phyloP scores from a whole-genome alignment of 768 basidiomycete genomes.

The Psilocybe cyanescens region DNA sequence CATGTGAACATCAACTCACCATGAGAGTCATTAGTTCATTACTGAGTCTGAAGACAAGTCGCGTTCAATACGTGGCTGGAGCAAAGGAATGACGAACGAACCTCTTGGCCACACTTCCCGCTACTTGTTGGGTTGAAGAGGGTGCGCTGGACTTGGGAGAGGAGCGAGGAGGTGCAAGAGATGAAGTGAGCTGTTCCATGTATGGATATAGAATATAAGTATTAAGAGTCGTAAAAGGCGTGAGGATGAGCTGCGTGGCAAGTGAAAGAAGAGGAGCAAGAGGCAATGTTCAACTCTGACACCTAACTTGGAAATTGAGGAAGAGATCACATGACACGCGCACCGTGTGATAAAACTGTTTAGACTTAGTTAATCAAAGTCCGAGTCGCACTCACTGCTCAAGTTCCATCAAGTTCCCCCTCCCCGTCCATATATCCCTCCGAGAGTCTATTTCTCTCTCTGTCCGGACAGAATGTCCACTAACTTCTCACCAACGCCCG shows the following conservation, averaged over 20 bases:
- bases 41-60: slow-evolving; percentile 54
- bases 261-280: slow-evolving; percentile 9
- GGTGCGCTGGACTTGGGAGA: slow-evolving; percentile 60
- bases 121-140: slow-evolving; percentile 55
- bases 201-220: slow-evolving; percentile 23
- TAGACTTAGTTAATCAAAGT: slow-evolving; percentile 12
- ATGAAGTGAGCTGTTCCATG: slow-evolving; percentile 78
- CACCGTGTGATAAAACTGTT: not conserved
- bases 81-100: slow-evolving; percentile 30
- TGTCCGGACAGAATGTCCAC: slow-evolving; percentile 42
- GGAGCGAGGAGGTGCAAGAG: slow-evolving; percentile 61
- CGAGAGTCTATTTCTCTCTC: slow-evolving; percentile 9
- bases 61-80: slow-evolving; percentile 11
- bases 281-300: slow-evolving; percentile 8
- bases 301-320: slow-evolving; percentile 8
- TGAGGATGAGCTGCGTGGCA: slow-evolving; percentile 9
- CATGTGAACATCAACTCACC: slow-evolving; percentile 47
- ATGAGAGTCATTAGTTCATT: slow-evolving; percentile 90
- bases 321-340: slow-evolving; percentile 21
- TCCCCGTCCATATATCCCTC: slow-evolving; percentile 12
- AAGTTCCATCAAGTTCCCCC: not conserved
- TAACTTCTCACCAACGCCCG: slow-evolving; percentile 48
- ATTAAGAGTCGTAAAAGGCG: slow-evolving; percentile 23
- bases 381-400: not conserved
- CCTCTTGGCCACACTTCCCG: slow-evolving; percentile 88